A percentile compares a stretch with the other conserved stretches of the same genome.
These are phyloP conservation scores for Diplodia scrobiculata DNA, from an alignment of 2,329 filamentous ascomycete genomes.

Conservation along the genomic window DNA sequence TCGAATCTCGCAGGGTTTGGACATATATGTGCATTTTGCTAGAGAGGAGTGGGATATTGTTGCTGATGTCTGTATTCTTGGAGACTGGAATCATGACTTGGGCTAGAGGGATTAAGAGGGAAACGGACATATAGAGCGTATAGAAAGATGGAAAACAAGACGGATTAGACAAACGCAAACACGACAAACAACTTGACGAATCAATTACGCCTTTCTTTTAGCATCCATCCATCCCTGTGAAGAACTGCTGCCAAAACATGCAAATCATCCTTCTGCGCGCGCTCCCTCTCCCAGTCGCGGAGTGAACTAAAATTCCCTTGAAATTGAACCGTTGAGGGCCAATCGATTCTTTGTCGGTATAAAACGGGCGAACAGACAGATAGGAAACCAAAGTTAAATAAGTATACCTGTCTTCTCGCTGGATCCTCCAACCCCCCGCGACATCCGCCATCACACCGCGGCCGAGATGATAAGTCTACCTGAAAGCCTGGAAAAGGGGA, in stretches of 20 bases:
- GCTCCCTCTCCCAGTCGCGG: neutral
- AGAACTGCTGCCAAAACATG: too few species aligned
- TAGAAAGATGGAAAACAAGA: slow-evolving; percentile 1
- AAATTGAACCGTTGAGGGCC: slow-evolving; percentile 24
- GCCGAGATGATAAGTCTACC: slow-evolving; percentile 21
- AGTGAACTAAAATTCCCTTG: neutral
- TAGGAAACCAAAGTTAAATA: slow-evolving; percentile 26
- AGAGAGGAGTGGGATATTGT: neutral
- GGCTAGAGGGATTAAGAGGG: slow-evolving; percentile 34
- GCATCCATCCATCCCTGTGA: neutral
- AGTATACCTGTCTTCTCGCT: slow-evolving; percentile 19
- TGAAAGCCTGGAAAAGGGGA: slow-evolving; percentile 8
- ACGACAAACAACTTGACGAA: neutral
- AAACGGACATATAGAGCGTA: slow-evolving; percentile 43
- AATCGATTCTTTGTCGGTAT: slow-evolving; percentile 26
- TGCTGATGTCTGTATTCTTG: neutral
- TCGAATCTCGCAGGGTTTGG: neutral
- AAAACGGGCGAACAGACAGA: slow-evolving; percentile 21
- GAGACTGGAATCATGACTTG: neutral
- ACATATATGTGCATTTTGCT: neutral
- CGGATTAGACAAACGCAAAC: neutral
- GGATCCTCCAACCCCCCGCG: neutral
- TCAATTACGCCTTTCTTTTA: slow-evolving; percentile 19
- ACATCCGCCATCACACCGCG: neutral
- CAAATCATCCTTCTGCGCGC: neutral